phyloP scores from a whole-genome alignment of 768 basidiomycete species.

The Calocybe gangraenosa region DNA sequence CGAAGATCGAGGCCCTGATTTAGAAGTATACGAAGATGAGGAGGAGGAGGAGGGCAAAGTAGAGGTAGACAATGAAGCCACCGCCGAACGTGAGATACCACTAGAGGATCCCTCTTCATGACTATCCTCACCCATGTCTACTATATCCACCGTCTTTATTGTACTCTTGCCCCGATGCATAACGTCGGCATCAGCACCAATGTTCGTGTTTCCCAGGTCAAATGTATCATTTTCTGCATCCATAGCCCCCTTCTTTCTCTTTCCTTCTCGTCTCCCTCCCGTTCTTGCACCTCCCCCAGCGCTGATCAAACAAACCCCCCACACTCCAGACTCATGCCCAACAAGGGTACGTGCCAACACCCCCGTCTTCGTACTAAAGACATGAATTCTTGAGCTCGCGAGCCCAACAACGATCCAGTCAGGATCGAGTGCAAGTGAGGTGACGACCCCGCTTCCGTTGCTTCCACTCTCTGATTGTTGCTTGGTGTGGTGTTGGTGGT shows the following conservation, averaged over 20 bases:
- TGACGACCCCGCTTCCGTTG: slow-evolving; percentile 70
- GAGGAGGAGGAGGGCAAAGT: no score
- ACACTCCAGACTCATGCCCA: slow-evolving; percentile 9
- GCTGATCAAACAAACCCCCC: slow-evolving; percentile 12
- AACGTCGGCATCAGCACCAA: no score
- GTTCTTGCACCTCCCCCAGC: neutral
- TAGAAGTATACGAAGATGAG: no score
- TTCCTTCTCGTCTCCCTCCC: neutral
- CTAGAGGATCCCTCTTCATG: no score
- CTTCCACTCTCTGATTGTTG: neutral
- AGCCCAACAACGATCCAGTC: slow-evolving; percentile 88
- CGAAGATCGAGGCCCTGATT: no score
- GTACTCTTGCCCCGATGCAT: no score
- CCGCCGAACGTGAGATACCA: no score
- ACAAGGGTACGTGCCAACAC: slow-evolving; percentile 53
- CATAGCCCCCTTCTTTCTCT: neutral
- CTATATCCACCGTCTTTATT: no score
- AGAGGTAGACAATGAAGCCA: no score
- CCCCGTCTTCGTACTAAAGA: slow-evolving; percentile 80
- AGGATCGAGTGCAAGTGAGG: slow-evolving; percentile 78
- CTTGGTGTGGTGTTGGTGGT: slow-evolving; percentile 55
- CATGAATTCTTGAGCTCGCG: slow-evolving; percentile 77
- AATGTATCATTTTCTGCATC: no score
- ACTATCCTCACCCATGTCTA: no score
- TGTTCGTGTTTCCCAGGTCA: no score